Conservation (phyloP, 495 filamentous ascomycete genomes). For the Penicillium daleae region DNA sequence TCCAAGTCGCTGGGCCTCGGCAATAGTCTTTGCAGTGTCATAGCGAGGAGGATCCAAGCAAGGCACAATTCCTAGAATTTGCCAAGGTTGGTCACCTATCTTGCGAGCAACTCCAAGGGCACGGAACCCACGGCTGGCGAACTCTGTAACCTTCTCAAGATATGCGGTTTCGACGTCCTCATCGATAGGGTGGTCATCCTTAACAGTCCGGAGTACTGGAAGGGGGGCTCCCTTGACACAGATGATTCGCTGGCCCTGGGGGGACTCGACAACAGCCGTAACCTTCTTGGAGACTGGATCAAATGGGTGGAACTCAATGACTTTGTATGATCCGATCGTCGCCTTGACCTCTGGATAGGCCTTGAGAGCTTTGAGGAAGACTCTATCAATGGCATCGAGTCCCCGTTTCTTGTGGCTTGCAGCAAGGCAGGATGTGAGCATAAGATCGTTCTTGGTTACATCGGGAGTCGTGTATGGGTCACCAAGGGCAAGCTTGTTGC, state of each 20-base stretch:
- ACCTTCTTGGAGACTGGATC: constrained; percentile 96
- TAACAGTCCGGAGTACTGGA: constrained; percentile 80
- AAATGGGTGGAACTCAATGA: constrained; percentile 83
- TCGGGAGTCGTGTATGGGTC: constrained; percentile 83
- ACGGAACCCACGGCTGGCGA: constrained; percentile 89
- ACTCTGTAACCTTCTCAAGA: constrained; percentile 88
- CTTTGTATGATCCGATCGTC: constrained; percentile 74
- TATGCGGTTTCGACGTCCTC: constrained; percentile 76
- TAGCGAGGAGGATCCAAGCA: constrained; percentile 90
- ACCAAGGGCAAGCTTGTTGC: constrained; percentile 85
- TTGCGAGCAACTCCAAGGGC: constrained; percentile 91
- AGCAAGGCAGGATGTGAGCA: constrained; percentile 89
- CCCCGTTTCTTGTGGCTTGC: constrained; percentile 93
- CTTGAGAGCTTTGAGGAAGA: constrained; percentile 82
- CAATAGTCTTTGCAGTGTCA: constrained; percentile 87
- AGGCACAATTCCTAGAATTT: constrained; percentile 93
- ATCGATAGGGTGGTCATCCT: constrained; percentile 76
- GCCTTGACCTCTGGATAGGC: constrained; percentile 78
- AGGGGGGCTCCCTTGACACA: constrained; percentile 92
- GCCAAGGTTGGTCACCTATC: constrained; percentile 74
- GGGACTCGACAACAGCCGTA: constrained; percentile 78
- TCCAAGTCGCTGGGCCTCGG: constrained; percentile 85
- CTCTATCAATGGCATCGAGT: constrained; percentile 94
- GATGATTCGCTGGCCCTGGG: constrained; percentile 76
- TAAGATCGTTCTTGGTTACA: constrained; percentile 79